A percentile compares a stretch with the other conserved stretches of the same genome.
These are phyloP conservation scores for Lachnellula suecica DNA, from an alignment of 2,329 filamentous ascomycete species.

Conservation along the genomic window DNA sequence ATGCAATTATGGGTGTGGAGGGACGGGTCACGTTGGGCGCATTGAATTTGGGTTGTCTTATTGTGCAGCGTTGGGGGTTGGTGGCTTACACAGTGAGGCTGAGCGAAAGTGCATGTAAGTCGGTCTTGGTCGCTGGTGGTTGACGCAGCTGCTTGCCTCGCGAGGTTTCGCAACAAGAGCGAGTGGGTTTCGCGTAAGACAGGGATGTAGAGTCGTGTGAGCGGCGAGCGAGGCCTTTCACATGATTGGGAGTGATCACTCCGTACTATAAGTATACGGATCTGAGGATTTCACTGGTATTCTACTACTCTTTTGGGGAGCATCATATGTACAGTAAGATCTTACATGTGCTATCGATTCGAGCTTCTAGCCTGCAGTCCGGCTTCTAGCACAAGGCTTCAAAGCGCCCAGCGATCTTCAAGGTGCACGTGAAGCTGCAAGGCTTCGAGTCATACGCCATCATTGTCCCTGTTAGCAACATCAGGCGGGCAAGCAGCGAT, in stretches of 20 bases:
- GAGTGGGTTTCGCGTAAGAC: constrained; percentile 6
- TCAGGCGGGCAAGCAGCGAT: constrained; percentile 2
- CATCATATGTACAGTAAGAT: too few species aligned
- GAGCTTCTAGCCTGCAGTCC: too few species aligned
- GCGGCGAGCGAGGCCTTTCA: not conserved
- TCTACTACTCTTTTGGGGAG: too few species aligned
- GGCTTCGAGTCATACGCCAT: not conserved
- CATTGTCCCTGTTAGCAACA: constrained; percentile 2
- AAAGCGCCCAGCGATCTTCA: too few species aligned
- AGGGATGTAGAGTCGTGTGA: not conserved
- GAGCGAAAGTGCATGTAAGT: too few species aligned
- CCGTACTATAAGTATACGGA: not conserved
- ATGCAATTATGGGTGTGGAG: not conserved
- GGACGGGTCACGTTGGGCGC: not conserved
- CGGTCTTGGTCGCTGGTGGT: not conserved
- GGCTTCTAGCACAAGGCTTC: not conserved
- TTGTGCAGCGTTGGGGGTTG: constrained; percentile 1
- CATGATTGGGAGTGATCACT: not conserved
- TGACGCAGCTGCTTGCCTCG: constrained; percentile 5
- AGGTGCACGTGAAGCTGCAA: not conserved
- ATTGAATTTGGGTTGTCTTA: not conserved
- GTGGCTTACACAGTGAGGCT: constrained; percentile 17
- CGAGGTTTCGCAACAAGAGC: constrained; percentile 14
- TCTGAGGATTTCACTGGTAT: too few species aligned
- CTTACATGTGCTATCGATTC: too few species aligned